Percentiles rank a stretch among this genome's conserved stretches.
These are phyloP conservation scores for Cerrena zonata DNA, from an alignment of 1,284 basidiomycete species.

Conservation along the genomic window DNA sequence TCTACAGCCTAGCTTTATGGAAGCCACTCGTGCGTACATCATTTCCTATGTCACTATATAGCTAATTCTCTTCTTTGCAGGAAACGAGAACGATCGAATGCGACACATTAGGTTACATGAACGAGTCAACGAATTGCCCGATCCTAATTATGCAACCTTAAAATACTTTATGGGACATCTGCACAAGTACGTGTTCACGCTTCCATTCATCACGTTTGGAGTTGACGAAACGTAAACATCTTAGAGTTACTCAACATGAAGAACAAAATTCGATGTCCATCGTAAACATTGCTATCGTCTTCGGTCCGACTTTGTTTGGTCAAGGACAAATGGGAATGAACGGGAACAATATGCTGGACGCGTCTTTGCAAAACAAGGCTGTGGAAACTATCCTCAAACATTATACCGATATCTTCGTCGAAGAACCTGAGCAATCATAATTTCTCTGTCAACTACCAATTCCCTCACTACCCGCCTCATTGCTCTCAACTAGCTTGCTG, in stretches of 20 bases:
- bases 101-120: conserved; percentile 94
- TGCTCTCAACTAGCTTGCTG: background rate
- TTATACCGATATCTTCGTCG: conserved; percentile 82
- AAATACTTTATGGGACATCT: conserved; percentile 95
- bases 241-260: conserved; percentile 73
- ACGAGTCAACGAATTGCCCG: conserved; percentile 93
- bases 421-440: conserved; percentile 38
- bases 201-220: conserved; percentile 6
- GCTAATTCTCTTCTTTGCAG: conserved; percentile 35
- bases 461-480: background rate
- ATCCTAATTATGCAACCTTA: conserved; percentile 95
- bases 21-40: conserved; percentile 78
- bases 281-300: conserved; percentile 93
- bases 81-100: conserved; percentile 87
- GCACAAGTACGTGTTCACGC: conserved; percentile 55
- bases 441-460: background rate
- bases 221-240: conserved; percentile 3
- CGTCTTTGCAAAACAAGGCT: conserved; percentile 66
- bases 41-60: conserved; percentile 1
- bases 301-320: conserved; percentile 91
- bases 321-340: conserved; percentile 32
- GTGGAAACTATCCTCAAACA: conserved; percentile 84
- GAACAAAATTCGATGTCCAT: conserved; percentile 87
- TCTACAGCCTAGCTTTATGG: conserved; percentile 88
- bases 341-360: conserved; percentile 45